Conservation (phyloP, 176 grass and related monocot genomes). For the Carex pumila region DNA sequence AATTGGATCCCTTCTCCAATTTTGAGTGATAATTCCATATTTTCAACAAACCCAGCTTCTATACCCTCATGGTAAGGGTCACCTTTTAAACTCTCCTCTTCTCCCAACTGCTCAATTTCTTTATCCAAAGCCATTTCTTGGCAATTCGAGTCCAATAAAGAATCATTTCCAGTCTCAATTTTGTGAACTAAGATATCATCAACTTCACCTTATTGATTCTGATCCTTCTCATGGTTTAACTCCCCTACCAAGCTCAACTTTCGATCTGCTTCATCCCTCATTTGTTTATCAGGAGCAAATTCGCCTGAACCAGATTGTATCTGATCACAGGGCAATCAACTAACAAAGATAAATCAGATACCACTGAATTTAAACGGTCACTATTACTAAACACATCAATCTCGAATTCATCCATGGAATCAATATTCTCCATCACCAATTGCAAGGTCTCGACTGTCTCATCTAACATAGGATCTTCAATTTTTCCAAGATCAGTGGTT, state of each 20-base stretch:
- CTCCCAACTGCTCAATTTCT: background rate
- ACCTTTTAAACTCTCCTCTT: background rate
- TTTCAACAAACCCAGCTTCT: background rate
- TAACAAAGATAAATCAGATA: conserved; percentile 43
- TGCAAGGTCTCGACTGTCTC: conserved; percentile 29
- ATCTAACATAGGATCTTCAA: background rate
- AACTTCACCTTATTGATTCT: background rate
- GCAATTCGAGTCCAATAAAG: background rate
- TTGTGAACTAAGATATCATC: background rate
- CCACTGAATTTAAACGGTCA: conserved; percentile 29
- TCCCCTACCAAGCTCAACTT: conserved; percentile 13
- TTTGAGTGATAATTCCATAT: background rate
- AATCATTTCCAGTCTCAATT: background rate
- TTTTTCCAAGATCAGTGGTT: background rate
- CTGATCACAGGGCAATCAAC: conserved; percentile 31
- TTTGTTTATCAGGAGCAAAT: background rate
- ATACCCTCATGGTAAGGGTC: background rate
- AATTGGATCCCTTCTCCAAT: background rate
- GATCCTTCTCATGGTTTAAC: conserved; percentile 12
- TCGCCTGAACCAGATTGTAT: background rate
- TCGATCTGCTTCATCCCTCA: conserved; percentile 21
- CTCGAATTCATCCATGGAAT: conserved; percentile 20
- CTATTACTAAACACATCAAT: conserved; percentile 22
- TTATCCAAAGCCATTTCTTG: background rate
- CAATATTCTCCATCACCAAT: conserved; percentile 18